phyloP scores from a whole-genome alignment of 257 asterid species.

The Solanum pennellii region DNA sequence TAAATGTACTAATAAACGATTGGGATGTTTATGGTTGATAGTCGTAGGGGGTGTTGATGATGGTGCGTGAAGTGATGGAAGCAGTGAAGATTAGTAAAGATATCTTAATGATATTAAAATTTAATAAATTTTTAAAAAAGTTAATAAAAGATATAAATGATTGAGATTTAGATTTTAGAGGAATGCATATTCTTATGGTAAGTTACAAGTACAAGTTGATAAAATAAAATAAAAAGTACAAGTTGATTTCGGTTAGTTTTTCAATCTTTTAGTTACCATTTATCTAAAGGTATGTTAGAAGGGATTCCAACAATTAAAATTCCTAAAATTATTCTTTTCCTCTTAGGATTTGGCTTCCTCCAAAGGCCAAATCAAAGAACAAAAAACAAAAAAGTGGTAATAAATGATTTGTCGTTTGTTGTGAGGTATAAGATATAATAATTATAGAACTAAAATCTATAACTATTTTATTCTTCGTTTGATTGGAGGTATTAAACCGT shows the following conservation, averaged over 20 bases:
- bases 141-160: background rate
- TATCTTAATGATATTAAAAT: background rate
- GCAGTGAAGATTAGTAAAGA: background rate
- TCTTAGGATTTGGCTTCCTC: background rate
- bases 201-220: background rate
- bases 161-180: background rate
- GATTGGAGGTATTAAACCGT: too few species aligned
- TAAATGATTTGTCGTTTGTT: background rate
- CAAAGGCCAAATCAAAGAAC: background rate
- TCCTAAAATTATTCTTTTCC: background rate
- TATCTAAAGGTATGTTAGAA: background rate
- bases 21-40: background rate
- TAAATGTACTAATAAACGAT: background rate
- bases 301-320: background rate
- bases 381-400: background rate
- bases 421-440: too few species aligned
- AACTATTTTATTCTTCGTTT: too few species aligned
- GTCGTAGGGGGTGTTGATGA: background rate
- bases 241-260: background rate
- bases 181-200: background rate
- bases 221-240: background rate
- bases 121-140: background rate
- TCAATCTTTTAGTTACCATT: background rate
- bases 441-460: too few species aligned
- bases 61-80: background rate